phyloP scores from a whole-genome alignment of 108 stramenopile species.

The Parietichytrium sp. region DNA sequence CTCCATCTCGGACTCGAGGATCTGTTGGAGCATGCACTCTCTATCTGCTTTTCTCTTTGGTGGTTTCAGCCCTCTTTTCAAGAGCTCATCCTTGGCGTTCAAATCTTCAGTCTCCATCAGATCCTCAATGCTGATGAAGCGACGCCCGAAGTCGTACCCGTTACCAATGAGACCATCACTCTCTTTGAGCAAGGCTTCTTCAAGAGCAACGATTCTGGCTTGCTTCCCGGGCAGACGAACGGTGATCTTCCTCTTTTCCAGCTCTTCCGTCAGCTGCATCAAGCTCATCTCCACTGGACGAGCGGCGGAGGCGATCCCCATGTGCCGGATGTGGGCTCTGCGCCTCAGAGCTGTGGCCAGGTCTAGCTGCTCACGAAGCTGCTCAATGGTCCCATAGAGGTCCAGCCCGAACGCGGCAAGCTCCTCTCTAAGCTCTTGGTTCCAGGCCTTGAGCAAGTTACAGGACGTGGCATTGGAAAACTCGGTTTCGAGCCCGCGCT shows the following conservation, averaged over 20 bases:
- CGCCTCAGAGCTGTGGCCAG: background rate
- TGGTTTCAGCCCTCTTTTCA: background rate
- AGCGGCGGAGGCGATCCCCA: background rate
- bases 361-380: background rate
- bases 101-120: background rate
- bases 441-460: background rate
- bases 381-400: background rate
- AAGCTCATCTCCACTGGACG: background rate
- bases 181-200: conserved; percentile 16
- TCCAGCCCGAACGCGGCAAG: background rate
- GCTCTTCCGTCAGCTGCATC: background rate
- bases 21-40: background rate
- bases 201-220: background rate
- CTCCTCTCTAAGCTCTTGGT: background rate
- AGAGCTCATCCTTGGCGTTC: background rate
- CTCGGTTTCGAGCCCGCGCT: background rate
- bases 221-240: background rate
- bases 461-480: background rate
- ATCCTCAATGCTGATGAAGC: background rate
- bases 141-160: conserved; percentile 13
- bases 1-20: background rate
- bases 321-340: background rate
- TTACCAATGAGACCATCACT: background rate
- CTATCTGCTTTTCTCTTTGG: background rate
- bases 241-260: background rate